Evolutionary conservation across 345 rosid genomes (phyloP).

Genomic region (Reutealis trisperma): DNA sequence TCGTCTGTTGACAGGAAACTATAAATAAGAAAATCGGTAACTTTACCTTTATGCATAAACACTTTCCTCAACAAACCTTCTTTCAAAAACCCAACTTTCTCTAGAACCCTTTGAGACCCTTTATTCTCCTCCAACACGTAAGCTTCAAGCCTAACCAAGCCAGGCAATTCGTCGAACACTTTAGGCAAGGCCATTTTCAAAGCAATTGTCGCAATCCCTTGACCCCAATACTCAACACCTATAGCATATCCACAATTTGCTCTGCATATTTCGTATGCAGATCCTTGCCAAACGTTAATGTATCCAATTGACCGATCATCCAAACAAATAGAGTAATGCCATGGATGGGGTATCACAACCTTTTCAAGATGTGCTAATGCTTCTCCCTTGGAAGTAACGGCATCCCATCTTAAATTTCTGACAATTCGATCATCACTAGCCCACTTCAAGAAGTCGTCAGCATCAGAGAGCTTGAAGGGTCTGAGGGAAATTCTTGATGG

Average conservation of each 20-base stretch:
- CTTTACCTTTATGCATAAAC: too few relatives aligned
- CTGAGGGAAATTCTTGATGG: conserved; percentile 45
- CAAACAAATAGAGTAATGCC: conserved; percentile 49
- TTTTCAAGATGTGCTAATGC: conserved; percentile 31
- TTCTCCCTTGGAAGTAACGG: conserved; percentile 36
- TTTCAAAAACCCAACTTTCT: too few relatives aligned
- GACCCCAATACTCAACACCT: conserved; percentile 42
- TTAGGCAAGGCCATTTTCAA: conserved; percentile 34
- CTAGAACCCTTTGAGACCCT: conserved; percentile 47
- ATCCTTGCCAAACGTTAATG: conserved; percentile 33
- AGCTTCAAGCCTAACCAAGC: conserved; percentile 57
- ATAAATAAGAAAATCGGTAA: too few relatives aligned
- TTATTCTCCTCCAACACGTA: conserved; percentile 50
- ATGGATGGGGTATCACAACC: conserved; percentile 40
- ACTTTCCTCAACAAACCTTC: too few relatives aligned
- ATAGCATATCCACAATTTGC: conserved; percentile 40
- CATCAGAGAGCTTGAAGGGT: conserved; percentile 44
- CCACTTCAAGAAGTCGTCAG: conserved; percentile 47
- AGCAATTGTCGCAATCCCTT: conserved; percentile 38
- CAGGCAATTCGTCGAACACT: conserved; percentile 17
- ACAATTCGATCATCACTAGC: conserved; percentile 43
- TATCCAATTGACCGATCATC: conserved; percentile 44
- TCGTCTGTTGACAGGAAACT: too few relatives aligned
- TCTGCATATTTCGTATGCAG: conserved; percentile 37
- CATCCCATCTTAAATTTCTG: conserved; percentile 42